Conservation (phyloP, 768 basidiomycete species). For the Sistotremastrum suecicum region DNA sequence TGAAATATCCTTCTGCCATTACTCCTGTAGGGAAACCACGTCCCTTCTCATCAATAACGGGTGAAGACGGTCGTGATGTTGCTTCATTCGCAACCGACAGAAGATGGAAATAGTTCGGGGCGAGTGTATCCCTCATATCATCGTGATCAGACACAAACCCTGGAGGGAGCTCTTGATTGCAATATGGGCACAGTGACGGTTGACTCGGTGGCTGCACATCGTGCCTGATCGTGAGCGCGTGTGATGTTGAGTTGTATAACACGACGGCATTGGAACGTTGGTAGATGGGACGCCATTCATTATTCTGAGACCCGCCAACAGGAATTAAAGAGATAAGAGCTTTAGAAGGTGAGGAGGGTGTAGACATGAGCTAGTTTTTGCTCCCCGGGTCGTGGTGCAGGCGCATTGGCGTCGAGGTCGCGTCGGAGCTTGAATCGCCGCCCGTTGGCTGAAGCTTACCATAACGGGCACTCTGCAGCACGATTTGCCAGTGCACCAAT, state of each 20-base stretch:
- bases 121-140: slow-evolving; percentile 27
- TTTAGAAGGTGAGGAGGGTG: too few species aligned
- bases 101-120: slow-evolving; percentile 69
- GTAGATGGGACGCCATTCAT: slow-evolving; percentile 65
- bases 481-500: too few species aligned
- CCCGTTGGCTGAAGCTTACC: too few species aligned
- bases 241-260: slow-evolving; percentile 74
- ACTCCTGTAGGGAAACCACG: slow-evolving; percentile 42
- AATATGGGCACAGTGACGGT: slow-evolving; percentile 50
- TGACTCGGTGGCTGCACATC: slow-evolving; percentile 4
- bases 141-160: slow-evolving; percentile 22
- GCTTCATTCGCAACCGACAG: slow-evolving; percentile 60
- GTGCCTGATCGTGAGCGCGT: slow-evolving; percentile 56
- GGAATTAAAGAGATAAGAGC: too few species aligned
- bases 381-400: too few species aligned
- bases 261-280: slow-evolving; percentile 80
- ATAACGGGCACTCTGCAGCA: too few species aligned
- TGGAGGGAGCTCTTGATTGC: slow-evolving; percentile 43
- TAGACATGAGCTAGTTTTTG: too few species aligned
- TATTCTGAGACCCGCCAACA: slow-evolving; percentile 7
- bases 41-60: slow-evolving; percentile 9
- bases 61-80: slow-evolving; percentile 37
- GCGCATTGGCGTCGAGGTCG: too few species aligned
- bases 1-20: slow-evolving; percentile 89
- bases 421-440: too few species aligned